Conservation (phyloP, 208 protist species). For the Acanthamoeba healyi region DNA sequence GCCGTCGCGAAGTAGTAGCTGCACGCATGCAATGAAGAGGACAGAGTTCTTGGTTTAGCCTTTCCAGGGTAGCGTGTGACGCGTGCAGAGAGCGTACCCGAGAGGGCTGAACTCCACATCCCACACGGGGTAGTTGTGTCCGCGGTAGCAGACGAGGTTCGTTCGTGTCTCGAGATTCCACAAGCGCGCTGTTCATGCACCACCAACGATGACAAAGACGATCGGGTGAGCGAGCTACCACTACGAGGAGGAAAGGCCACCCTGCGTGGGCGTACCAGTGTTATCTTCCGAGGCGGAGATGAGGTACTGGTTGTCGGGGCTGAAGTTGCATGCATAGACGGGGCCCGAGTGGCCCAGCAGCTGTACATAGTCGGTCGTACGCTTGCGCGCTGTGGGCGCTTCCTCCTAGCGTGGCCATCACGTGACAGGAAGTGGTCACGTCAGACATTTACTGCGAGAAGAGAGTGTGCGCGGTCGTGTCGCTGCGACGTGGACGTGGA, state of each 20-base stretch:
- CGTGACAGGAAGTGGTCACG: too few species aligned
- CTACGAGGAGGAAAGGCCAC: neutral
- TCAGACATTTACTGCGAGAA: too few species aligned
- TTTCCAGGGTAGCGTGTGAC: too few species aligned
- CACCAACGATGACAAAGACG: neutral
- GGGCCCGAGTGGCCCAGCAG: constrained; percentile 86
- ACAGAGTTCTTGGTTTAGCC: too few species aligned
- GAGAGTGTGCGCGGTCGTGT: too few species aligned
- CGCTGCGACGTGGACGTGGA: too few species aligned
- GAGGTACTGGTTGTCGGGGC: constrained; percentile 84
- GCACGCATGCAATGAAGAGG: too few species aligned
- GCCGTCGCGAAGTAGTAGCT: constrained; percentile 92
- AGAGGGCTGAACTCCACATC: constrained; percentile 89
- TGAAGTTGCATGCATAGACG: constrained; percentile 84
- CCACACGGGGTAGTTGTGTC: constrained; percentile 93
- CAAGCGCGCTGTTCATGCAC: constrained; percentile 77
- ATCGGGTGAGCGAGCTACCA: too few species aligned
- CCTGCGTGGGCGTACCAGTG: constrained; percentile 79
- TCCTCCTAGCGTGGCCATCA: too few species aligned
- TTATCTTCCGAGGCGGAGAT: constrained; percentile 83
- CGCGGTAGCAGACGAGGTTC: constrained; percentile 90
- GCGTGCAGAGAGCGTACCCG: constrained; percentile 22
- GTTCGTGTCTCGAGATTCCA: constrained; percentile 88
- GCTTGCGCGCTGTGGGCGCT: neutral
- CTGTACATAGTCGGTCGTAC: constrained; percentile 29